Percentiles rank a stretch among this genome's conserved stretches.
These are phyloP conservation scores for Corchorus capsularis DNA, from an alignment of 345 rosid genomes.

Conservation along the genomic window DNA sequence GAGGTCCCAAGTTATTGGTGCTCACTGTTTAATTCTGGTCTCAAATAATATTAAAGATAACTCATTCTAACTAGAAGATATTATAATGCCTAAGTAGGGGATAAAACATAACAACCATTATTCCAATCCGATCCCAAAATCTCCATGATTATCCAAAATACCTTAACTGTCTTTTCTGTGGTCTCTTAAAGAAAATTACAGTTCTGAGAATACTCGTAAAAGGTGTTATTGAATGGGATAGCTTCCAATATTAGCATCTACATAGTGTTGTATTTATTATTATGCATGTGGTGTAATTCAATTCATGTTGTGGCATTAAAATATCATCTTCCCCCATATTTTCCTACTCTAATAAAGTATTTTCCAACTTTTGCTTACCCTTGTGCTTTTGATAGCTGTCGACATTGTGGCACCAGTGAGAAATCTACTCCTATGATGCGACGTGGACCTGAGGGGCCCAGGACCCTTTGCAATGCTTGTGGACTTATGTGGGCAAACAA, in stretches of 20 bases:
- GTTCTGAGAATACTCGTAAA: background rate
- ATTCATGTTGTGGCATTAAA: background rate
- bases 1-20: background rate
- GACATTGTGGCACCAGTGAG: slow-evolving; percentile 60
- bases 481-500: slow-evolving; percentile 83
- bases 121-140: background rate
- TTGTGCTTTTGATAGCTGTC: slow-evolving; percentile 44
- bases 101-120: background rate
- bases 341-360: background rate
- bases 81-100: background rate
- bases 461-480: slow-evolving; percentile 76
- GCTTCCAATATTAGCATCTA: background rate
- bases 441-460: slow-evolving; percentile 76
- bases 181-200: background rate
- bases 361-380: slow-evolving; percentile 14
- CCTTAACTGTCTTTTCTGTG: background rate
- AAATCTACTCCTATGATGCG: slow-evolving; percentile 74
- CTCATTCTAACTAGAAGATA: background rate
- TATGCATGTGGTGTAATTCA: too few relatives aligned
- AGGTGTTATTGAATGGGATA: background rate
- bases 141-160: too few relatives aligned
- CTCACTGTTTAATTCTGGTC: background rate
- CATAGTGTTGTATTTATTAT: background rate
- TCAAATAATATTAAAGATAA: too few relatives aligned
- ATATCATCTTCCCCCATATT: background rate